phyloP scores from a whole-genome alignment of 2,329 filamentous ascomycete species.

The Epichloe gansuensis region DNA sequence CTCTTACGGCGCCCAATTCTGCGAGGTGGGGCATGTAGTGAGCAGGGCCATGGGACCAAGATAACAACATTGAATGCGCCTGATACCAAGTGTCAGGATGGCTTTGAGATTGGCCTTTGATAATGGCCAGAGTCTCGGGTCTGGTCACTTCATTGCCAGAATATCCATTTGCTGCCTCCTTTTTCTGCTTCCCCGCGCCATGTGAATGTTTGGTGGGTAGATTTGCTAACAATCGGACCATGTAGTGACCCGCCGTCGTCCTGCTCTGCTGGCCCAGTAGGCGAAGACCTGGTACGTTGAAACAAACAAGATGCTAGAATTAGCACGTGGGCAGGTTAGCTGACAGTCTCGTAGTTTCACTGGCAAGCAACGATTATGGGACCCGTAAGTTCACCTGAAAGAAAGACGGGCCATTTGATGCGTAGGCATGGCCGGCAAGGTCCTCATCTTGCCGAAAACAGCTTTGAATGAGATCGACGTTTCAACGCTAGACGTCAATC shows the following conservation, averaged over 20 bases:
- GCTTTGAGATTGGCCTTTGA: background rate
- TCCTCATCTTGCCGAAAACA: background rate
- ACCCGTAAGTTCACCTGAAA: conserved; percentile 54
- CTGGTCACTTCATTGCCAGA: background rate
- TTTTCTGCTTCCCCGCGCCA: background rate
- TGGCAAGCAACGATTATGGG: conserved; percentile 99
- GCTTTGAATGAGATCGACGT: background rate
- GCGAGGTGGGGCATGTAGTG: conserved; percentile 25
- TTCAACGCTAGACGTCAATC: background rate
- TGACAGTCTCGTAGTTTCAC: conserved; percentile 62
- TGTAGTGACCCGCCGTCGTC: conserved; percentile 91
- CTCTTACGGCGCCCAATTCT: conserved; percentile 14
- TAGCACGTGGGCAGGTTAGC: background rate
- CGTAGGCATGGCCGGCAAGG: background rate
- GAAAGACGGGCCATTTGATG: background rate
- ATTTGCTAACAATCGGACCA: conserved; percentile 12
- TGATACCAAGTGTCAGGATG: conserved; percentile 1
- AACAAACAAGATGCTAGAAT: no score
- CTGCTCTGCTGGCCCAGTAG: conserved; percentile 92
- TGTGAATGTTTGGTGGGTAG: background rate
- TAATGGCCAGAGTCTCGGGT: background rate
- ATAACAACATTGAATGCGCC: conserved; percentile 7
- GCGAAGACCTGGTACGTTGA: conserved; percentile 86
- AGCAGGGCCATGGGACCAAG: conserved; percentile 21
- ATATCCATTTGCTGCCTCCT: background rate